phyloP scores from a whole-genome alignment of 2,329 filamentous ascomycete species.

The Aspergillus costaricaensis region DNA sequence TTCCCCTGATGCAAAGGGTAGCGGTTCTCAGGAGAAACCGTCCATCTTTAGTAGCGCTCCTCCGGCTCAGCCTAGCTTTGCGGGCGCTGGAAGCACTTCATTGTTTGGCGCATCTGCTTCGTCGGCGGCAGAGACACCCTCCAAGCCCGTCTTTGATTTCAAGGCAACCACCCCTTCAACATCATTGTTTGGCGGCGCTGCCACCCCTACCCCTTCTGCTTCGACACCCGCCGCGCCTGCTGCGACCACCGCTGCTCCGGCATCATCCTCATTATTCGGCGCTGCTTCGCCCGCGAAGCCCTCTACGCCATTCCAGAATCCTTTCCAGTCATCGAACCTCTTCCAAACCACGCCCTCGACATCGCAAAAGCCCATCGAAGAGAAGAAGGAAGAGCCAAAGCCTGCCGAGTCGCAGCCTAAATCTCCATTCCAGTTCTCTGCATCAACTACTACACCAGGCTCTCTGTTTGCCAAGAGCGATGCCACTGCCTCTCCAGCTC shows the following conservation, averaged over 20 bases:
- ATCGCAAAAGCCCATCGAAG: constrained; percentile 14
- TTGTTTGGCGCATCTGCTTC: constrained; percentile 24
- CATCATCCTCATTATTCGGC: constrained; percentile 24
- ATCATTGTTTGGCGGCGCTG: constrained; percentile 31
- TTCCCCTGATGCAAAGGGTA: constrained; percentile 33
- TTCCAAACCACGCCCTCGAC: constrained; percentile 19
- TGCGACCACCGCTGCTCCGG: constrained; percentile 12
- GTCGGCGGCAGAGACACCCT: constrained; percentile 21
- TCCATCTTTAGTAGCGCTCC: constrained; percentile 26
- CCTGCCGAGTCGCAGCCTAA: constrained; percentile 16
- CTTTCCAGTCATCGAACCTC: constrained; percentile 26
- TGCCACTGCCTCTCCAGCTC: constrained; percentile 13
- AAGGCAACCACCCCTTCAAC: constrained; percentile 23
- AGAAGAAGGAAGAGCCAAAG: constrained; percentile 18
- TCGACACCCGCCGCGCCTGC: constrained; percentile 15
- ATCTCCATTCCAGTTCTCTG: constrained; percentile 19
- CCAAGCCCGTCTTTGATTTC: constrained; percentile 27
- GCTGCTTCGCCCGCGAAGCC: constrained; percentile 19
- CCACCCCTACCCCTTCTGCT: constrained; percentile 20
- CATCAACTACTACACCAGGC: not conserved
- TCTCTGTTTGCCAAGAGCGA: constrained; percentile 24
- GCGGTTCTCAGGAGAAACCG: constrained; percentile 19
- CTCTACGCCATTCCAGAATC: constrained; percentile 22
- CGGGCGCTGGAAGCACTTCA: constrained; percentile 16
- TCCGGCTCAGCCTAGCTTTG: constrained; percentile 20